Evolutionary conservation across 2,329 filamentous ascomycete genomes (phyloP).

Genomic region (Epichloe gansuensis): DNA sequence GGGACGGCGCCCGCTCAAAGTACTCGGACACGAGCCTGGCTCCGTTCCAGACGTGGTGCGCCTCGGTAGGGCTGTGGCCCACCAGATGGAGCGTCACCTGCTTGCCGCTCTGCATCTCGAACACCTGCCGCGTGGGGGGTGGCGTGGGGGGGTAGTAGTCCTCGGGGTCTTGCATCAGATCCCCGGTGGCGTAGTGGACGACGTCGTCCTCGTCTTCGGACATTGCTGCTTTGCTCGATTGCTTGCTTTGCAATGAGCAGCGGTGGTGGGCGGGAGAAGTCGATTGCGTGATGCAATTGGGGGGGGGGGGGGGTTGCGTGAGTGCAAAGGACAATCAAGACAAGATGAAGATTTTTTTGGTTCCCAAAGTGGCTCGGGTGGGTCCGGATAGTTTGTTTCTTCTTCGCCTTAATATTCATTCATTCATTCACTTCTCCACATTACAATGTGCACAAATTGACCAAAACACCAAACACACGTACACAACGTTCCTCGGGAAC

Average conservation of each 20-base stretch:
- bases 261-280: neutral
- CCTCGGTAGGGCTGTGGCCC: constrained; percentile 79
- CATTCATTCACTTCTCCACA: no score
- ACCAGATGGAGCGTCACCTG: constrained; percentile 64
- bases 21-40: constrained; percentile 65
- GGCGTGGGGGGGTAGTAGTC: constrained; percentile 71
- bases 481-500: no score
- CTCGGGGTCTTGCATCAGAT: constrained; percentile 68
- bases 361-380: no score
- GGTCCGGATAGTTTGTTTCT: no score
- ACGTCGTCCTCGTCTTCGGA: constrained; percentile 19
- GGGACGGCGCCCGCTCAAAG: constrained; percentile 54
- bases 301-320: no score
- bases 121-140: constrained; percentile 57
- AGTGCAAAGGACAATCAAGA: no score
- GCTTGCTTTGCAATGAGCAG: neutral
- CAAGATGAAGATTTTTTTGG: no score
- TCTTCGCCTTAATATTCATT: no score
- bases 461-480: no score
- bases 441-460: no score
- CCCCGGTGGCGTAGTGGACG: constrained; percentile 21
- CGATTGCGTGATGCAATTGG: no score
- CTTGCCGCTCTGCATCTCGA: constrained; percentile 54
- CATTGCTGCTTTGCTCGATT: constrained; percentile 3
- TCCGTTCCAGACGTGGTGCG: constrained; percentile 85